phyloP scores from a whole-genome alignment of 257 asterid species.

The Lavandula angustifolia region DNA sequence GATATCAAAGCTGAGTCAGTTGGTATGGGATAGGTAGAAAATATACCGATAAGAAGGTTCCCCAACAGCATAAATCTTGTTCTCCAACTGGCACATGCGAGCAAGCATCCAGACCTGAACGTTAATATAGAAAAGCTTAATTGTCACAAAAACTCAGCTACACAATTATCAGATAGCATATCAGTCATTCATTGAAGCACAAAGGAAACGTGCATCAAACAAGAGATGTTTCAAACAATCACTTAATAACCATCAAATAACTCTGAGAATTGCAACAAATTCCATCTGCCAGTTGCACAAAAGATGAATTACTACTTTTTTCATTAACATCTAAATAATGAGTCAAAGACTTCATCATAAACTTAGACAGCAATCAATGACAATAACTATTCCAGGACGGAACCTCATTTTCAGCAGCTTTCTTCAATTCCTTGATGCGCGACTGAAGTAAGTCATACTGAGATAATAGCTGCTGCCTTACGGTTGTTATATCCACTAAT shows the following conservation, averaged over 20 bases:
- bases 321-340: background rate
- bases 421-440: conserved; percentile 83
- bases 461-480: conserved; percentile 78
- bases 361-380: conserved; percentile 2
- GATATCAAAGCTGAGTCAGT: conserved; percentile 8
- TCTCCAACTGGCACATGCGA: conserved; percentile 92
- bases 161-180: background rate
- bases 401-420: conserved; percentile 91
- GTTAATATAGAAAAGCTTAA: conserved; percentile 2
- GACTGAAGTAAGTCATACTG: conserved; percentile 91
- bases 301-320: conserved; percentile 1
- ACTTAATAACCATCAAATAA: conserved; percentile 13
- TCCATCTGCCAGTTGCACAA: conserved; percentile 3
- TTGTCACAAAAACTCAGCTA: background rate
- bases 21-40: conserved; percentile 14
- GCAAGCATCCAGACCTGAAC: conserved; percentile 92
- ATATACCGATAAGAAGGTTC: conserved; percentile 88
- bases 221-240: conserved; percentile 11
- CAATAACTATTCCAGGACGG: conserved; percentile 10
- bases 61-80: conserved; percentile 90
- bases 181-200: background rate
- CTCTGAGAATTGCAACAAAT: conserved; percentile 5
- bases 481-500: conserved; percentile 62
- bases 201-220: background rate
- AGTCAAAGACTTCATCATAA: conserved; percentile 1